phyloP scores from a whole-genome alignment of 441 rosid species.

The Dalechampia spathulata region DNA sequence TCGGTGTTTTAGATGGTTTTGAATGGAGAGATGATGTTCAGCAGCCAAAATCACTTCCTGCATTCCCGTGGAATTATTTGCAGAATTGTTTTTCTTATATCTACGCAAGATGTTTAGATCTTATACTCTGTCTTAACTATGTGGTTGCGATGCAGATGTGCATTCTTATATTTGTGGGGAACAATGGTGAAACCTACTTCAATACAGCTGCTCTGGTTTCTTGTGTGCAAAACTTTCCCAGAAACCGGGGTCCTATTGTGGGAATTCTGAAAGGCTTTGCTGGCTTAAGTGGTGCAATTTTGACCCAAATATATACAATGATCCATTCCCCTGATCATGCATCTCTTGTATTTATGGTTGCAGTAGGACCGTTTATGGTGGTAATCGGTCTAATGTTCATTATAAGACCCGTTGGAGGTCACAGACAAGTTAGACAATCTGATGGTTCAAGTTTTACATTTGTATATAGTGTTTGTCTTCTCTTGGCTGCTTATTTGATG shows the following conservation, averaged over 20 bases:
- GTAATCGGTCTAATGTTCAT: constrained; percentile 66
- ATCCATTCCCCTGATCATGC: constrained; percentile 69
- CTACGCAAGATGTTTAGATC: neutral
- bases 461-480: constrained; percentile 69
- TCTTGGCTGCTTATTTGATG: constrained; percentile 82
- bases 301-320: constrained; percentile 77
- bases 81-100: neutral
- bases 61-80: neutral
- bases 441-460: constrained; percentile 61
- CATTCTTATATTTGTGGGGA: constrained; percentile 74
- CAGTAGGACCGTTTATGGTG: constrained; percentile 87
- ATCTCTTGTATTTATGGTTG: constrained; percentile 87
- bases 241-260: constrained; percentile 92
- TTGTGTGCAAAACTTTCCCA: constrained; percentile 93
- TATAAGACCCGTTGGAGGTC: constrained; percentile 91
- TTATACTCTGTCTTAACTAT: neutral
- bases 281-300: constrained; percentile 93
- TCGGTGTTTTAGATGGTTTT: no score
- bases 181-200: constrained; percentile 96
- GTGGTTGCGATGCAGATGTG: constrained; percentile 56
- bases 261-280: constrained; percentile 97
- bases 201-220: constrained; percentile 87
- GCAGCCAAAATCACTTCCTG: constrained; percentile 1
- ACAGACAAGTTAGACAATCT: constrained; percentile 60
- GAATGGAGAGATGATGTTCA: no score